Conservation (phyloP, 805 yeast genomes). For the Wickerhamomyces alni region DNA sequence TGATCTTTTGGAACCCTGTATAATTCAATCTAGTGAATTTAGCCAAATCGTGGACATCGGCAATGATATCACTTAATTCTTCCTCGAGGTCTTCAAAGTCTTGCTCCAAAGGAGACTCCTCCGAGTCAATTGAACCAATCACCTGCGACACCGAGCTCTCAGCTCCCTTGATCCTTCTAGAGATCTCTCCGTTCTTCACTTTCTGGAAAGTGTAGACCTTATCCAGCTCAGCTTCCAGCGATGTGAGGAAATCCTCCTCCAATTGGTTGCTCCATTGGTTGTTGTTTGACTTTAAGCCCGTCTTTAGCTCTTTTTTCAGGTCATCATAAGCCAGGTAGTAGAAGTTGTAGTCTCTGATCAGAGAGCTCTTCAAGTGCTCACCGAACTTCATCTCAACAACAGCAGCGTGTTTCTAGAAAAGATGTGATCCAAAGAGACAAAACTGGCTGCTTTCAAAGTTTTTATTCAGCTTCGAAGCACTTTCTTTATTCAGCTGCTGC, state of each 20-base stretch:
- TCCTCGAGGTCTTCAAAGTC: conserved; percentile 72
- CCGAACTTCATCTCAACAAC: conserved; percentile 95
- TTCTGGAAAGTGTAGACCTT: conserved; percentile 89
- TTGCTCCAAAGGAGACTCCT: conserved; percentile 48
- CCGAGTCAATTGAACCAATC: conserved; percentile 48
- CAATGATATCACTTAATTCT: conserved; percentile 80
- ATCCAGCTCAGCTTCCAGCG: conserved; percentile 77
- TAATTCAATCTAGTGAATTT: conserved; percentile 90
- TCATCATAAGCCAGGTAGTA: conserved; percentile 92
- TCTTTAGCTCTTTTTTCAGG: conserved; percentile 73
- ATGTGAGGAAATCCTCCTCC: conserved; percentile 75
- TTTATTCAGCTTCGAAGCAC: no score
- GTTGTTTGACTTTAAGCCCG: conserved; percentile 52
- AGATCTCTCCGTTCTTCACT: conserved; percentile 80
- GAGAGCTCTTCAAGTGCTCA: conserved; percentile 81
- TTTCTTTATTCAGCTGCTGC: no score
- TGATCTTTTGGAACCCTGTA: conserved; percentile 94
- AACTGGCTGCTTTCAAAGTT: no score
- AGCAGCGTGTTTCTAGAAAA: no score
- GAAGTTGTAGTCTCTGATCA: conserved; percentile 84
- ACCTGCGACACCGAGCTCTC: conserved; percentile 68
- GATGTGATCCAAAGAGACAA: no score
- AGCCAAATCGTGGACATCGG: conserved; percentile 95
- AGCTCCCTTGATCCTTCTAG: conserved; percentile 77
- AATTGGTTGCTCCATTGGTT: conserved; percentile 65